These are phyloP conservation scores for Penicillium sp. DNA, from an alignment of 2,329 filamentous ascomycete species.

Conservation along the genomic window DNA sequence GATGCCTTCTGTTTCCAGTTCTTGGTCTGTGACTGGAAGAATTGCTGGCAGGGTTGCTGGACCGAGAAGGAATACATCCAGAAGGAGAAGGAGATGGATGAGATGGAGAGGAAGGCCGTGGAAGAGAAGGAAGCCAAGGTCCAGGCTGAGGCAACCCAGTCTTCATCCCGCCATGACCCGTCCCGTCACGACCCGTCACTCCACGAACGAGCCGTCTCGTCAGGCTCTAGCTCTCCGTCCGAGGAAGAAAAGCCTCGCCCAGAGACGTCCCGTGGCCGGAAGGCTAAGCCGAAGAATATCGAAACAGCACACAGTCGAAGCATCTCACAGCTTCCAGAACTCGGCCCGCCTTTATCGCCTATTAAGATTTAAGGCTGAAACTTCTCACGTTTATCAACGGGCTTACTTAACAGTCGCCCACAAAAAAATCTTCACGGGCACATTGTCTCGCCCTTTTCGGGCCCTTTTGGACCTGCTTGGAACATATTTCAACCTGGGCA, in stretches of 20 bases:
- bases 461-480: background rate
- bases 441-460: background rate
- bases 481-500: background rate
- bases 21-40: slow-evolving; percentile 90
- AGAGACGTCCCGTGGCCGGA: slow-evolving; percentile 38
- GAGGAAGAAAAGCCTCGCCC: slow-evolving; percentile 41
- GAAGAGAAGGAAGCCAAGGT: slow-evolving; percentile 34
- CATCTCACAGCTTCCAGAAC: slow-evolving; percentile 54
- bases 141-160: slow-evolving; percentile 25
- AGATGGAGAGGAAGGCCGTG: slow-evolving; percentile 36
- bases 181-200: slow-evolving; percentile 58
- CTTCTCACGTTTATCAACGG: background rate
- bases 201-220: slow-evolving; percentile 66
- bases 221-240: slow-evolving; percentile 65
- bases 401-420: background rate
- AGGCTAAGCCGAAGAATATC: slow-evolving; percentile 43
- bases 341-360: slow-evolving; percentile 55
- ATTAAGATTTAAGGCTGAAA: slow-evolving; percentile 49
- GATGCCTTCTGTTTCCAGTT: slow-evolving; percentile 96
- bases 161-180: slow-evolving; percentile 20
- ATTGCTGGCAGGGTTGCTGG: slow-evolving; percentile 96
- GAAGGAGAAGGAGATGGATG: slow-evolving; percentile 52
- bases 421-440: slow-evolving; percentile 1
- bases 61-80: slow-evolving; percentile 82
- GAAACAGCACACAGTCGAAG: slow-evolving; percentile 44